Conservation (phyloP, 1,139 yeast genomes). For the Yamadazyma aaseri region DNA sequence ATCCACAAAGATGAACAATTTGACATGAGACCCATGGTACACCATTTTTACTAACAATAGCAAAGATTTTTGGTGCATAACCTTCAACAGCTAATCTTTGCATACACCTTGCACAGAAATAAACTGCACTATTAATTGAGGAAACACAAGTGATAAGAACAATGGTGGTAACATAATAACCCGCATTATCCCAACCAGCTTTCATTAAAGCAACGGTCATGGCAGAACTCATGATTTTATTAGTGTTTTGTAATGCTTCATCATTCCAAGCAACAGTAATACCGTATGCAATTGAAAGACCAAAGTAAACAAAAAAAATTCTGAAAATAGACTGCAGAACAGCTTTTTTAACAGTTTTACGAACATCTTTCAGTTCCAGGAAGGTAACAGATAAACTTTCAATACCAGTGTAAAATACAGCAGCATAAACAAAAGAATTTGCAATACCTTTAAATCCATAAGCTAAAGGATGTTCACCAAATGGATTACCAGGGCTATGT, state of each 20-base stretch:
- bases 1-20: slow-evolving; percentile 31
- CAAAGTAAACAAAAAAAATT: slow-evolving; percentile 37
- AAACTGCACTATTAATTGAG: slow-evolving; percentile 45
- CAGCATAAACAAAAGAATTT: slow-evolving; percentile 48
- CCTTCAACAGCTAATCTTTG: slow-evolving; percentile 40
- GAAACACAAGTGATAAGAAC: slow-evolving; percentile 40
- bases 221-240: slow-evolving; percentile 53
- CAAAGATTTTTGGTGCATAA: slow-evolving; percentile 36
- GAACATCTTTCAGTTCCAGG: slow-evolving; percentile 62
- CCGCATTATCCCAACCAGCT: slow-evolving; percentile 43
- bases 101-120: slow-evolving; percentile 40
- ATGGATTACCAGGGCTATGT: slow-evolving; percentile 41
- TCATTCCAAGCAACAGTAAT: slow-evolving; percentile 41
- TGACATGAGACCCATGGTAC: slow-evolving; percentile 44
- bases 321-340: slow-evolving; percentile 50
- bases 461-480: slow-evolving; percentile 39
- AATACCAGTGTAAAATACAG: slow-evolving; percentile 67
- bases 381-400: slow-evolving; percentile 67
- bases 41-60: slow-evolving; percentile 31
- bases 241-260: slow-evolving; percentile 31
- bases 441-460: slow-evolving; percentile 41
- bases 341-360: slow-evolving; percentile 50
- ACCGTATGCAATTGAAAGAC: slow-evolving; percentile 39
- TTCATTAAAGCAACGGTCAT: slow-evolving; percentile 60
- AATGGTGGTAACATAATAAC: slow-evolving; percentile 42